phyloP scores from a whole-genome alignment of 106 monocot genomes.

The Apostasia ramifera region DNA sequence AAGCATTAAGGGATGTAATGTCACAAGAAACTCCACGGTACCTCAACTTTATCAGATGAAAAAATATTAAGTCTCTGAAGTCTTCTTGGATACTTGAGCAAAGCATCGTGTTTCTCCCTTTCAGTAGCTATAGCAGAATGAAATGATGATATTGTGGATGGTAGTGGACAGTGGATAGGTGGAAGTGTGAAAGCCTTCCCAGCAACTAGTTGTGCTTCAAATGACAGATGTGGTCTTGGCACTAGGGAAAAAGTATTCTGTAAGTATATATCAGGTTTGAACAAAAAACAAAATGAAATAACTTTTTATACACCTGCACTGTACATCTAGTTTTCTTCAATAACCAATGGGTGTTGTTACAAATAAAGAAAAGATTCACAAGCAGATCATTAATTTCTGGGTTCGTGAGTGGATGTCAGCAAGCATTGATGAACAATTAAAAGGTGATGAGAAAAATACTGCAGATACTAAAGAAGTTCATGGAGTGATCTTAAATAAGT shows the following conservation, averaged over 20 bases:
- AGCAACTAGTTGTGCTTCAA: slow-evolving; percentile 89
- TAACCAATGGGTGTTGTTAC: too few species aligned
- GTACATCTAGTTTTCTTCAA: too few species aligned
- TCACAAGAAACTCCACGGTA: slow-evolving; percentile 7
- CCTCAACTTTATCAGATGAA: slow-evolving; percentile 77
- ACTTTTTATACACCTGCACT: too few species aligned
- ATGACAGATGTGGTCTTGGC: slow-evolving; percentile 75
- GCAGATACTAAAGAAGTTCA: too few species aligned
- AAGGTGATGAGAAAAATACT: too few species aligned
- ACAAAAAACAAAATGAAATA: too few species aligned
- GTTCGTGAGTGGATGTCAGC: too few species aligned
- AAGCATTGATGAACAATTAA: too few species aligned
- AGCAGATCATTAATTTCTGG: too few species aligned
- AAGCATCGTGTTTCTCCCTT: slow-evolving; percentile 67
- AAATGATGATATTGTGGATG: slow-evolving; percentile 26
- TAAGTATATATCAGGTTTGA: too few species aligned
- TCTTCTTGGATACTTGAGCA: slow-evolving; percentile 67
- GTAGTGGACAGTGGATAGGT: slow-evolving; percentile 56
- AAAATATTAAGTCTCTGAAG: slow-evolving; percentile 85
- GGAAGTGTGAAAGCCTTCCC: slow-evolving; percentile 62
- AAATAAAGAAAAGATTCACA: too few species aligned
- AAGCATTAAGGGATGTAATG: neutral
- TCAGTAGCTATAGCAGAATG: slow-evolving; percentile 31
- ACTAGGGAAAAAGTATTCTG: slow-evolving; percentile 29
- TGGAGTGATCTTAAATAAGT: too few species aligned